Percentiles rank a stretch among this genome's conserved stretches.
phyloP scores from a whole-genome alignment of 2,329 filamentous ascomycete genomes.

The Calonectria crousiana region DNA sequence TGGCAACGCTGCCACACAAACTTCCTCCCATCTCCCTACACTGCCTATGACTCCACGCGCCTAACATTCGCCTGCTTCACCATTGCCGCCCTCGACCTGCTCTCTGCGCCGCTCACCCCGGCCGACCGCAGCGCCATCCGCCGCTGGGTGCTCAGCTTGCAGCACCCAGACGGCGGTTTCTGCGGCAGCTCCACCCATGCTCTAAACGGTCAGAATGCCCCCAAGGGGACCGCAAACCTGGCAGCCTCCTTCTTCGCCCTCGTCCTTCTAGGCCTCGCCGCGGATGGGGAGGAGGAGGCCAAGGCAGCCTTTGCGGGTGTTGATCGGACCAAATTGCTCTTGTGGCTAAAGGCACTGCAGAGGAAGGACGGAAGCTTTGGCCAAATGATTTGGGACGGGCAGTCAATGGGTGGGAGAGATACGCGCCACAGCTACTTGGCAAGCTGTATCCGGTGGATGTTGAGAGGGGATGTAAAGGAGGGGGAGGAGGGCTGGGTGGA shows the following conservation, averaged over 20 bases:
- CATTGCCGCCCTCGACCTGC: slow-evolving; percentile 84
- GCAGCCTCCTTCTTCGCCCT: slow-evolving; percentile 93
- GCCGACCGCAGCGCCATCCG: slow-evolving; percentile 60
- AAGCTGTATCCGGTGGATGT: slow-evolving; percentile 83
- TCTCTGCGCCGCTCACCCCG: slow-evolving; percentile 70
- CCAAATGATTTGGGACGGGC: slow-evolving; percentile 74
- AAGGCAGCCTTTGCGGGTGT: slow-evolving; percentile 71
- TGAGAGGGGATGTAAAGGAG: slow-evolving; percentile 71
- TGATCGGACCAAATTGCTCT: slow-evolving; percentile 73
- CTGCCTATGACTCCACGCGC: slow-evolving; percentile 88
- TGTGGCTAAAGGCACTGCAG: slow-evolving; percentile 83
- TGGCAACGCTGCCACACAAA: slow-evolving; percentile 90
- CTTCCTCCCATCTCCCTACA: slow-evolving; percentile 85
- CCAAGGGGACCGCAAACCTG: slow-evolving; percentile 72
- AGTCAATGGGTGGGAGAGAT: slow-evolving; percentile 83
- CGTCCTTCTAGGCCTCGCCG: slow-evolving; percentile 71
- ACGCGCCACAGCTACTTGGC: slow-evolving; percentile 91
- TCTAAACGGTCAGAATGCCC: slow-evolving; percentile 56
- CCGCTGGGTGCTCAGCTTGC: slow-evolving; percentile 88
- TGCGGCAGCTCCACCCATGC: slow-evolving; percentile 82
- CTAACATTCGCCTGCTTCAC: slow-evolving; percentile 93
- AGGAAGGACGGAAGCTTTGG: slow-evolving; percentile 91
- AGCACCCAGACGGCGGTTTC: slow-evolving; percentile 90
- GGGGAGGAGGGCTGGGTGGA: slow-evolving; percentile 67
- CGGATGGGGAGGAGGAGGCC: slow-evolving; percentile 54